These are phyloP conservation scores for Penicillium canescens DNA, from an alignment of 495 filamentous ascomycete genomes.

Conservation along the genomic window DNA sequence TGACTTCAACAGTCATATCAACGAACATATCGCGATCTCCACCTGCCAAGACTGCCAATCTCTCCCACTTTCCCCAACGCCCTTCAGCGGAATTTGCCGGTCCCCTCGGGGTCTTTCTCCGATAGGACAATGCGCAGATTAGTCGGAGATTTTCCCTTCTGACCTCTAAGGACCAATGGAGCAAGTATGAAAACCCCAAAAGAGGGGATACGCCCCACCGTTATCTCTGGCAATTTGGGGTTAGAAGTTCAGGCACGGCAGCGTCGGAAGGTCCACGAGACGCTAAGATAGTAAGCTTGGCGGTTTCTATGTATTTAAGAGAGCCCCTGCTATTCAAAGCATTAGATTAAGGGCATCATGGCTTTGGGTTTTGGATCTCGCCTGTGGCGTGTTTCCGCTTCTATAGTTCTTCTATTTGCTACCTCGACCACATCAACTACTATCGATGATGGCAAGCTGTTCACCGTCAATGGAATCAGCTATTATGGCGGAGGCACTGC, in stretches of 20 bases:
- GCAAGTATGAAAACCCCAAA: not conserved
- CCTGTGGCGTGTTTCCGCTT: not conserved
- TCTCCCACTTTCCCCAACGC: not conserved
- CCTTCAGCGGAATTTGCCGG: not conserved
- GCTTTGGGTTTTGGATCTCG: not conserved
- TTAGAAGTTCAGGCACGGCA: not conserved
- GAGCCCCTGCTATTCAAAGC: not conserved
- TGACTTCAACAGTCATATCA: too few relatives aligned
- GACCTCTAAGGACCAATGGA: not conserved
- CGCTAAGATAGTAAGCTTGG: not conserved
- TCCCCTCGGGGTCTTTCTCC: not conserved
- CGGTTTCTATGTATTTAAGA: not conserved
- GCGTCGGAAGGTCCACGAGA: not conserved
- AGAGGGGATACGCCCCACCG: not conserved
- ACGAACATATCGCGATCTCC: too few relatives aligned
- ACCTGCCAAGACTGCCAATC: too few relatives aligned
- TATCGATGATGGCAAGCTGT: conserved; percentile 39
- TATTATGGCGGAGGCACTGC: conserved; percentile 37
- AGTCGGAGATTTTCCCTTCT: too few relatives aligned
- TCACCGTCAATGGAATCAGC: conserved; percentile 39
- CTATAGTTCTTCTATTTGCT: not conserved
- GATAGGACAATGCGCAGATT: not conserved
- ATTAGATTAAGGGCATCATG: not conserved
- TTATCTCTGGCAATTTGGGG: not conserved
- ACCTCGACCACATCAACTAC: conserved; percentile 3